Evolutionary conservation across 305 asterid genomes (phyloP).

Genomic region (Euphrasia arctica): DNA sequence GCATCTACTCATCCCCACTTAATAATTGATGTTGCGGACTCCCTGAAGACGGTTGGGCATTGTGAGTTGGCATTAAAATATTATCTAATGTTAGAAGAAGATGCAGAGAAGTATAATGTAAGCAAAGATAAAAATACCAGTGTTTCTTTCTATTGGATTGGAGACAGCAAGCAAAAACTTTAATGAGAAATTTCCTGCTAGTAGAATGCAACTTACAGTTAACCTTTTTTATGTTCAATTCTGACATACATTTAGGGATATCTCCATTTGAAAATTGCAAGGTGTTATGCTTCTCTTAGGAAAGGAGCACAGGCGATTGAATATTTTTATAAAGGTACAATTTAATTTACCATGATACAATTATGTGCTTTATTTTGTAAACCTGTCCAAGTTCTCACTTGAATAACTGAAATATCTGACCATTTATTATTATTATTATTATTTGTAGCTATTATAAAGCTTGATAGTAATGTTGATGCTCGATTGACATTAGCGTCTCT

Average conservation of each 20-base stretch:
- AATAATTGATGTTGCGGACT: slow-evolving; percentile 55
- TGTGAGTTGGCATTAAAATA: slow-evolving; percentile 54
- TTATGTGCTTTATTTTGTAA: slow-evolving; percentile 12
- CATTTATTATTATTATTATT: slow-evolving; percentile 13
- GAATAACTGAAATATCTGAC: slow-evolving; percentile 21
- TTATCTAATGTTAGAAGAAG: slow-evolving; percentile 53
- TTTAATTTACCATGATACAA: slow-evolving; percentile 1
- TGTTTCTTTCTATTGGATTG: slow-evolving; percentile 13
- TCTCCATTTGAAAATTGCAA: slow-evolving; percentile 58
- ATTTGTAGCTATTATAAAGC: slow-evolving; percentile 46
- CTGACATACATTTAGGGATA: slow-evolving; percentile 42
- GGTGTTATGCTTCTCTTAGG: slow-evolving; percentile 47
- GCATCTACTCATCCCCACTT: slow-evolving; percentile 38
- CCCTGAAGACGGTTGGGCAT: slow-evolving; percentile 48
- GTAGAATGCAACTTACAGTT: slow-evolving; percentile 17
- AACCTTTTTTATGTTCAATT: slow-evolving; percentile 20
- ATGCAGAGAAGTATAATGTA: slow-evolving; percentile 39
- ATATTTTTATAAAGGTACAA: slow-evolving; percentile 52
- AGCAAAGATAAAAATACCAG: slow-evolving; percentile 22
- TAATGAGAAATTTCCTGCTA: not conserved
- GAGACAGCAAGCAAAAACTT: not conserved
- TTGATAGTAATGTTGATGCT: slow-evolving; percentile 51
- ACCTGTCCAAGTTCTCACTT: slow-evolving; percentile 7
- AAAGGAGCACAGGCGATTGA: slow-evolving; percentile 43
- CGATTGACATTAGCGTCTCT: slow-evolving; percentile 58